Base-by-base conservation (phyloP, 371 early-diverging fungal genomes). In the Conidiobolus incongruus region DNA sequence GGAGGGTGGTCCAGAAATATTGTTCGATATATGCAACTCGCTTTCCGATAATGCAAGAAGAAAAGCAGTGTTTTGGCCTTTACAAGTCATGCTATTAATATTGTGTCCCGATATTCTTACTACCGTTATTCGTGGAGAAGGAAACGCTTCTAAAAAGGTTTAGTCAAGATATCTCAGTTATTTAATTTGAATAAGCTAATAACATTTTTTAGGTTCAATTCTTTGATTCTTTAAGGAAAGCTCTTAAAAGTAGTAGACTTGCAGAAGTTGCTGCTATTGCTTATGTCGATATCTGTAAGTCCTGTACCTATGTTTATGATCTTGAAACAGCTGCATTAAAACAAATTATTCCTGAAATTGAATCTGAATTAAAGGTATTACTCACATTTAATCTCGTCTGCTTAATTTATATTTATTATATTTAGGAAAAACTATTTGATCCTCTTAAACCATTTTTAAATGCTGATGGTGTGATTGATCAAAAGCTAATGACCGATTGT, bases 201-300 rank as follows among this genome's bases (percentile, higher is more conserved):
- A n/a, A n/a, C 5, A n/a, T 4, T 30, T 30, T 7, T 12, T 59
- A 74, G 59, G 65, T 73, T 0, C 51, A 63, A 7, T 86, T 81
- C 53, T 51, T 83, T 23, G 76, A 73, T 4, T 59, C 59, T 2
- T 51, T 86, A 20, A 63, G 67, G 41, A 78, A 69, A 47, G 66
- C 72, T 1, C 48, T 81, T 16, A 68, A 65, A 21, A 61, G 62
- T 15, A 63, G 65, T 24, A 56, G 70, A 20, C 60, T 71, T 45
- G 70, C 75, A 38, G 88, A 87, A 38, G 66, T 80, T 13, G 71
- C 81, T 5, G 70, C 71, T 4, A 68, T 76, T 16, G 79, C 79
- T 50, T 80, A 72, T 40, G 78, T 81, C 2, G 88, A 87, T 47
- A 57, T 87, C 5, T 80, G 77, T 53, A 72, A 75, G 45, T 83